A percentile compares a stretch with the other conserved stretches of the same genome.
Evolutionary conservation across 1,284 basidiomycete species (phyloP).

Genomic region (Boletus mariae): DNA sequence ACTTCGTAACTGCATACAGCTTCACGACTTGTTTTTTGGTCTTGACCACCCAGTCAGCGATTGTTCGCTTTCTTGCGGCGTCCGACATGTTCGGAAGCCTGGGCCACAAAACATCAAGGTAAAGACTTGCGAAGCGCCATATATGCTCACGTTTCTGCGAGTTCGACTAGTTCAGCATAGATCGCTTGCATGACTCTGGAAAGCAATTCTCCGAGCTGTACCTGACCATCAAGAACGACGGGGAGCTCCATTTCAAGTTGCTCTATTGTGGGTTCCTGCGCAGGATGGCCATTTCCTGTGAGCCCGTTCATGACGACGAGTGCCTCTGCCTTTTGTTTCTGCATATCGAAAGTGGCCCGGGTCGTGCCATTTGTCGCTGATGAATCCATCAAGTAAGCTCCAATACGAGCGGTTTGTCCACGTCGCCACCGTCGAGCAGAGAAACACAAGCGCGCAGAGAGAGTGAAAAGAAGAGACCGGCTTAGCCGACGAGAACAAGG

Average conservation of each 20-base stretch:
- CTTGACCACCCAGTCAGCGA: conserved; percentile 85
- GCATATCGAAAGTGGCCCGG: conserved; percentile 21
- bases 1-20: conserved; percentile 79
- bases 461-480: conserved; percentile 2
- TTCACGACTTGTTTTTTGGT: conserved; percentile 89
- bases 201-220: conserved; percentile 71
- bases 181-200: conserved; percentile 75
- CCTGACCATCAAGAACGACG: conserved; percentile 69
- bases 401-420: not conserved
- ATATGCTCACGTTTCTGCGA: conserved; percentile 76
- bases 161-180: conserved; percentile 79
- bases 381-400: conserved; percentile 14
- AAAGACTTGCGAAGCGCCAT: not conserved
- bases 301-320: conserved; percentile 31
- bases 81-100: conserved; percentile 85
- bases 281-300: conserved; percentile 33
- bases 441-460: not conserved
- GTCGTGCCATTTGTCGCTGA: conserved; percentile 13
- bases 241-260: conserved; percentile 75
- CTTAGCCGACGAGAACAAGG: conserved; percentile 12
- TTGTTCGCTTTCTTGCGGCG: conserved; percentile 71
- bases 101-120: conserved; percentile 8
- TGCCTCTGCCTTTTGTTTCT: conserved; percentile 30
- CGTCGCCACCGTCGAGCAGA: conserved; percentile 8
- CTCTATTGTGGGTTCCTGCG: conserved; percentile 45